Evolutionary conservation across 1,139 yeast species (phyloP), one percentile per base, ranked within the genome.

Genomic region (Spathaspora sp.): DNA sequence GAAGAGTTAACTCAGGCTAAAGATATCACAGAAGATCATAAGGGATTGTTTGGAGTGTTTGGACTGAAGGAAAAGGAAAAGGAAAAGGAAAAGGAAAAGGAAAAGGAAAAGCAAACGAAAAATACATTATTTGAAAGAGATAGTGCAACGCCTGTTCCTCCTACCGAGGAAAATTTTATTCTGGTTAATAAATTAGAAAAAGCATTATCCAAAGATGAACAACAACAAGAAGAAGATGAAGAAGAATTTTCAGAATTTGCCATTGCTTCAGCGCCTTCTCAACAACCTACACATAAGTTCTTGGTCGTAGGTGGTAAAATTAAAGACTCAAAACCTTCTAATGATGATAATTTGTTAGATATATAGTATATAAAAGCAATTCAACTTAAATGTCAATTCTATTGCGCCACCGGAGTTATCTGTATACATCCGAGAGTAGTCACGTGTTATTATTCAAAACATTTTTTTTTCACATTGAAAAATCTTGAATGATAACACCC

Each of bases 221-320:
- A 34, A 23, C 38, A 36, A 3, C 44, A 41, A 5, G 43, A 41
- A 9, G 42, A 43, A 2, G 43, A 41, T 2, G 46, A 42, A 9
- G 50, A 47, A 15, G 57, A 59, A 2, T 57, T 61, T 46, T 56
- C 57, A 25, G 60, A 56, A 9, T 60, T 63, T 39, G 51, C 56
- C 7, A 45, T 56, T 7, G 51, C 61, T 2, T 51, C 56, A 27
- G 47, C 26, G 17, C 17, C 27, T n/a, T 16, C 31, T 5, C 40
- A 24, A 24, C 31, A 42, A 25, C 9, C 42, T 7, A 33, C 16
- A 7, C 41, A 38, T 18, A 26, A 38, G 17, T 45, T 45, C 33
- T 34, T 34, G 24, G 18, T 11, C 24, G 17, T 34, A 17, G 13
- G 38, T 17, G 38, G 23, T 34, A 24, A 43, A 40, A 34, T 47